Evolutionary conservation across 2,329 filamentous ascomycete species (phyloP), one percentile per base, ranked within the genome.

Genomic region (Paecilomyces sp.): DNA sequence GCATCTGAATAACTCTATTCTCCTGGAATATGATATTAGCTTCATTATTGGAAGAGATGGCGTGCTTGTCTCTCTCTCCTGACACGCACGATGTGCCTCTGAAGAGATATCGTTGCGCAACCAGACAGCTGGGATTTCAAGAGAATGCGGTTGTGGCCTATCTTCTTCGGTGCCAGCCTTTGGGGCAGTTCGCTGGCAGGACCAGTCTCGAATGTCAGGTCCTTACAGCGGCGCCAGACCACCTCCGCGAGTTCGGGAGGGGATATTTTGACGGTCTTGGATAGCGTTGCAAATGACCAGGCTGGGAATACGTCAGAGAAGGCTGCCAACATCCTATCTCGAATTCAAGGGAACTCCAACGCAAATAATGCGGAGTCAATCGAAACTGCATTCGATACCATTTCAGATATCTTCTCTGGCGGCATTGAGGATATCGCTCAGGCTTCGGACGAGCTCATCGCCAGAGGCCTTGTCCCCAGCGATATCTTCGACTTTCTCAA

Each of bases 401-500:
- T 58, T 33, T 11, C 18, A 5, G 13, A 47, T 30, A 58, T 58
- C 47, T 58, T 58, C 24, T 54, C 18, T 4, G 6, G 25, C 22
- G 31, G 28, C 31, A 30, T 33, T 2, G 11, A 30, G 13, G 47
- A 58, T 18, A 24, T 58, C 28, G 53, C 50, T 11, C 47, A 54
- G 3, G 51, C 51, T 8, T 61, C 61, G 1, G 30, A 60, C 5
- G 58, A 59, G 28, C 33, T 64, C 15, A 31, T 58, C 9, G 54
- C 25, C 50, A 55, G 33, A 54, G 64, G 65, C 12, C 59, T 68
- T 25, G 25, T 68, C 18, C 61, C 64, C 4, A 15, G 56, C 7
- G 59, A 61, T 11, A 61, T 65, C 15, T 34, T 65, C 2, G 34
- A 57, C 3, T 55, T 66, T 2, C 58, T 65, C 50, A 58, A 65